Percentiles rank a stretch among this genome's conserved stretches.
phyloP scores from a whole-genome alignment of 176 grass and related monocot species.

The Zoysia japonica region DNA sequence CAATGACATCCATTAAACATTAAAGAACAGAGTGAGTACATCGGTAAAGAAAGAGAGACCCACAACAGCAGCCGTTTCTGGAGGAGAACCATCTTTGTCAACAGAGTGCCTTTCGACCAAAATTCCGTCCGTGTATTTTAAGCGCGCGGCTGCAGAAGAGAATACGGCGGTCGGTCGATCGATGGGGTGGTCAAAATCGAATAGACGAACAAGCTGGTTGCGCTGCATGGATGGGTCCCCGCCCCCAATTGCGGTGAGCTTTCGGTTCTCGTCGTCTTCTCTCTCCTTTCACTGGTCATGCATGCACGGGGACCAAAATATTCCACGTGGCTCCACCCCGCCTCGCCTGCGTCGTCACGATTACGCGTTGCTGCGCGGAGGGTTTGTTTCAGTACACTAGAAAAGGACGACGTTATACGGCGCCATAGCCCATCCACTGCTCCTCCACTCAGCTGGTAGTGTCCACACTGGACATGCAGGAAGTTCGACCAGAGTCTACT shows the following conservation, averaged over 20 bases:
- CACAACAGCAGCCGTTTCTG: constrained; percentile 20
- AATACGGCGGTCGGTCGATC: background rate
- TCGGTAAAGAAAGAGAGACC: background rate
- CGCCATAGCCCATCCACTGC: background rate
- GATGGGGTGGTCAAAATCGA: constrained; percentile 30
- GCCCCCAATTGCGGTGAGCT: constrained; percentile 49
- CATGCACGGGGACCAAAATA: constrained; percentile 54
- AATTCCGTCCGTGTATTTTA: constrained; percentile 39
- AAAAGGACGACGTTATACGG: no score
- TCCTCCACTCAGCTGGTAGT: background rate
- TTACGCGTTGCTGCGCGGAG: background rate
- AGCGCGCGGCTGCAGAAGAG: background rate
- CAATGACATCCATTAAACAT: no score
- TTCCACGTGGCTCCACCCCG: constrained; percentile 45
- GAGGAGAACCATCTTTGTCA: constrained; percentile 41
- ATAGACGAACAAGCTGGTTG: background rate
- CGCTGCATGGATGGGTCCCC: background rate
- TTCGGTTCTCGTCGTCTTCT: constrained; percentile 40
- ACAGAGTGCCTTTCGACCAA: constrained; percentile 45
- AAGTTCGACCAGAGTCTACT: constrained; percentile 26
- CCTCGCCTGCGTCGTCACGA: constrained; percentile 37
- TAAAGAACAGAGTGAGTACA: no score
- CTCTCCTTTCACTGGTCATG: no score
- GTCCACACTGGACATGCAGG: constrained; percentile 23
- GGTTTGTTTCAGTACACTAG: no score